Evolutionary conservation across 2,329 filamentous ascomycete species (phyloP).

Genomic region (Nectriaceae sp.): DNA sequence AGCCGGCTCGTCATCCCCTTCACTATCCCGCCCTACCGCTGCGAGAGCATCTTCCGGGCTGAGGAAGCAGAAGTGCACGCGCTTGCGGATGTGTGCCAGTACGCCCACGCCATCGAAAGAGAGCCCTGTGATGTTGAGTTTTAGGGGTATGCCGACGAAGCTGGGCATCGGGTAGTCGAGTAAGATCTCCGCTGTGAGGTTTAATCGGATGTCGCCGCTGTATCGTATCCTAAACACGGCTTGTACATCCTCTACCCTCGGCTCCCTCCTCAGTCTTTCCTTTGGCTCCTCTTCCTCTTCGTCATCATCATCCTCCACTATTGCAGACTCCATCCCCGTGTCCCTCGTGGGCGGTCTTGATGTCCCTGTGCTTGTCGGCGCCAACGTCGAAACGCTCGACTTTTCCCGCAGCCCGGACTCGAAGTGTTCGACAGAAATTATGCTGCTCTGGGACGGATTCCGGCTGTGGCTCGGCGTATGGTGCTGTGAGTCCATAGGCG

Average conservation of each 20-base stretch:
- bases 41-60: slow-evolving; percentile 87
- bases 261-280: slow-evolving; percentile 59
- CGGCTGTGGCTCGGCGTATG: slow-evolving; percentile 40
- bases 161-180: slow-evolving; percentile 98
- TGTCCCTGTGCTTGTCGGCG: slow-evolving; percentile 53
- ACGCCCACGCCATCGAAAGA: slow-evolving; percentile 96
- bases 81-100: slow-evolving; percentile 84
- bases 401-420: slow-evolving; percentile 52
- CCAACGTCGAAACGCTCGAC: slow-evolving; percentile 63
- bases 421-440: slow-evolving; percentile 46
- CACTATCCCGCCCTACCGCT: slow-evolving; percentile 56
- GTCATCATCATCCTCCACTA: slow-evolving; percentile 41
- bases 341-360: slow-evolving; percentile 63
- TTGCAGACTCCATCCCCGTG: slow-evolving; percentile 38
- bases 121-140: slow-evolving; percentile 91
- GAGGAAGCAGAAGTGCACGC: slow-evolving; percentile 92
- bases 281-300: slow-evolving; percentile 28
- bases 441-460: slow-evolving; percentile 49
- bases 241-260: slow-evolving; percentile 83
- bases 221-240: slow-evolving; percentile 91
- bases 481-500: slow-evolving; percentile 10
- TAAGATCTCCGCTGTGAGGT: slow-evolving; percentile 90
- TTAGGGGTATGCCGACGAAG: slow-evolving; percentile 93
- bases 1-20: slow-evolving; percentile 31
- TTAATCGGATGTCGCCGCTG: slow-evolving; percentile 81